Percentiles rank a stretch among this genome's conserved stretches.
These are phyloP conservation scores for Pseudofabraea citricarpa DNA, from an alignment of 2,329 filamentous ascomycete genomes.

Conservation along the genomic window DNA sequence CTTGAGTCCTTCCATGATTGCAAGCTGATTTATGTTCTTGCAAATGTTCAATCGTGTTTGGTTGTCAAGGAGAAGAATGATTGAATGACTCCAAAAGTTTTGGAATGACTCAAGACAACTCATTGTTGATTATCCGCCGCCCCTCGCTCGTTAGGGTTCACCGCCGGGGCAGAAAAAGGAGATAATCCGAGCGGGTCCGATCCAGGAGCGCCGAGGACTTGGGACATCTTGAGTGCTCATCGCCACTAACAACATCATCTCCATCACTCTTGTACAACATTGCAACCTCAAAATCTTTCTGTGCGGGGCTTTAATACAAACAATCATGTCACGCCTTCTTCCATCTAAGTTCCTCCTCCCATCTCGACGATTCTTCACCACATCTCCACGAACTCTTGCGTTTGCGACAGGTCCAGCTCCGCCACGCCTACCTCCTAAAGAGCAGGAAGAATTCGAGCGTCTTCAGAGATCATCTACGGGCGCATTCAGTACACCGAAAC, in stretches of 20 bases:
- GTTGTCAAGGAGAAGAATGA: not conserved
- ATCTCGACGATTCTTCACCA: slow-evolving; percentile 23
- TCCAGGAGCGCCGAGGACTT: too few relatives aligned
- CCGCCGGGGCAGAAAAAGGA: not conserved
- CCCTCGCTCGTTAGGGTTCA: not conserved
- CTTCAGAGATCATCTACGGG: slow-evolving; percentile 75
- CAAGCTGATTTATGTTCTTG: slow-evolving; percentile 4
- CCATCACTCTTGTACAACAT: too few relatives aligned
- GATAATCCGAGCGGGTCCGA: too few relatives aligned
- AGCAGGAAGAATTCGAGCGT: slow-evolving; percentile 86
- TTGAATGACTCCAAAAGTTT: not conserved
- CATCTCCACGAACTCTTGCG: slow-evolving; percentile 22
- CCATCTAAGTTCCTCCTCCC: slow-evolving; percentile 19
- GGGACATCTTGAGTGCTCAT: too few relatives aligned
- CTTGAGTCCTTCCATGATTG: slow-evolving; percentile 44
- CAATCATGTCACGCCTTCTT: slow-evolving; percentile 25
- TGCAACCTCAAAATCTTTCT: too few relatives aligned
- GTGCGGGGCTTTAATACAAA: too few relatives aligned
- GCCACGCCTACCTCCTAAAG: slow-evolving; percentile 78
- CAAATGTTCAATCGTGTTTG: slow-evolving; percentile 14
- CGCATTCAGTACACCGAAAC: slow-evolving; percentile 63
- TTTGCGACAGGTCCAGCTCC: slow-evolving; percentile 62
- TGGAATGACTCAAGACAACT: not conserved
- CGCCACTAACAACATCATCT: too few relatives aligned
- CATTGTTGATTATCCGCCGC: not conserved